These are phyloP conservation scores for Trichoderma virens DNA, from an alignment of 495 filamentous ascomycete species.

Conservation along the genomic window DNA sequence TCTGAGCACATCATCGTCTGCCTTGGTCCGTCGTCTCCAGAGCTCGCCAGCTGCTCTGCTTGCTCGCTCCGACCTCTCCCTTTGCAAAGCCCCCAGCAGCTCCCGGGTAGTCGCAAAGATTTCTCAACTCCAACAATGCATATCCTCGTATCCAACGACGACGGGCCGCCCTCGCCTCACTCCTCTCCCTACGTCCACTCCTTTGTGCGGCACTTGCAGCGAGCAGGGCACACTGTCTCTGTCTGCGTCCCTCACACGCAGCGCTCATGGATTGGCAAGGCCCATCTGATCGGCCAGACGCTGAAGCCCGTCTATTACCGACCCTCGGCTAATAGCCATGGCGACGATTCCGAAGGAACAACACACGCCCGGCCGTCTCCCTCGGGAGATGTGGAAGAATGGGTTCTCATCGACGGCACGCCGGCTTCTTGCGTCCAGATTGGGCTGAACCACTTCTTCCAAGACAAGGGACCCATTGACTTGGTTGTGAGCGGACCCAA, in stretches of 20 bases:
- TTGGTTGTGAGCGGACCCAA: slow-evolving; percentile 88
- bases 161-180: slow-evolving; percentile 84
- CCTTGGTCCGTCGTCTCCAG: neutral
- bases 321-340: slow-evolving; percentile 35
- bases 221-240: slow-evolving; percentile 71
- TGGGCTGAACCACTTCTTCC: slow-evolving; percentile 80
- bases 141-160: slow-evolving; percentile 65
- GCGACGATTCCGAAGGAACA: slow-evolving; percentile 54
- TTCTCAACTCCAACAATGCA: slow-evolving; percentile 25
- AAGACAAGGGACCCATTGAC: slow-evolving; percentile 68
- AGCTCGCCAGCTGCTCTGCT: neutral
- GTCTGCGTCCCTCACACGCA: slow-evolving; percentile 87
- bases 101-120: neutral
- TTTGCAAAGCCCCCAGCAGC: neutral
- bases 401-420: slow-evolving; percentile 85
- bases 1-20: neutral
- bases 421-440: slow-evolving; percentile 87
- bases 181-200: slow-evolving; percentile 91
- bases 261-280: slow-evolving; percentile 96
- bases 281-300: slow-evolving; percentile 80
- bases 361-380: slow-evolving; percentile 48
- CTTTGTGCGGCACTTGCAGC: slow-evolving; percentile 69
- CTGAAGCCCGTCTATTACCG: slow-evolving; percentile 88
- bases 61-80: neutral
- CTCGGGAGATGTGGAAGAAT: slow-evolving; percentile 64